Base-by-base conservation (phyloP, 139 green algal genomes). In the Pedinophyceae sp. region DNA sequence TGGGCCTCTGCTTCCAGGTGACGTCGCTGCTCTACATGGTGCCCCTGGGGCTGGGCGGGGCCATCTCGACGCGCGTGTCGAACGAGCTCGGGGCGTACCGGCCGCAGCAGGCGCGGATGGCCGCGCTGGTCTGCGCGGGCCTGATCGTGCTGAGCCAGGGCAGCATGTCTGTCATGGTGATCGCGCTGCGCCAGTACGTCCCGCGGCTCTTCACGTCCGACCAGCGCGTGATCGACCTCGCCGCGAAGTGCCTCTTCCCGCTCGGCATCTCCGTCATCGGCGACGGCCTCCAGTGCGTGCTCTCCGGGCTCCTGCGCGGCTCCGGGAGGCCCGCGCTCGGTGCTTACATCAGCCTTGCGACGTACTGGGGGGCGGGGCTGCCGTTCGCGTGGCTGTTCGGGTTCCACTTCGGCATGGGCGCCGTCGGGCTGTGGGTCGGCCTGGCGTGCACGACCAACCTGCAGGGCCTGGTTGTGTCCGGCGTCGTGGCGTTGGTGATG, bases 61-160 rank as follows among this genome's bases (percentile, higher is more conserved):
- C 74, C 1, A 68, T 72, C 2, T 69, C 52, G 52, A 79, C 75
- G 28, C 57, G 77, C 17, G 70, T 86, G 1, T 69, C 68, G 38
- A 83, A 83, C 48, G 74, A 81, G 54, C 54, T 86, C 50, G 77
- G 74, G 1, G 72, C 58, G 0, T 58, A 61, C n/a, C 61, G 68
- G 22, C 74, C 72, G 1, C 60, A 64, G 4, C 49, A 67, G 40
- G 73, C 77, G 0, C 73, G 69, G 61, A 40, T 74, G 0, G 79
- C 77, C n/a, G 70, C 70, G 1, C 66, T 65, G 0, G 22, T 59
- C 23, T 61, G 59, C 47, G 61, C 64, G 16, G 62, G 26, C n/a
- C 4, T 73, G 55, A 54, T 78, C 39, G 49, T 78, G 27, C 17
- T 64, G 17, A n/a, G n/a, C n/a, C n/a, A n/a, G n/a, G n/a, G n/a